Conservation (phyloP, 345 rosid genomes). For the Pugionium dolabratum region DNA sequence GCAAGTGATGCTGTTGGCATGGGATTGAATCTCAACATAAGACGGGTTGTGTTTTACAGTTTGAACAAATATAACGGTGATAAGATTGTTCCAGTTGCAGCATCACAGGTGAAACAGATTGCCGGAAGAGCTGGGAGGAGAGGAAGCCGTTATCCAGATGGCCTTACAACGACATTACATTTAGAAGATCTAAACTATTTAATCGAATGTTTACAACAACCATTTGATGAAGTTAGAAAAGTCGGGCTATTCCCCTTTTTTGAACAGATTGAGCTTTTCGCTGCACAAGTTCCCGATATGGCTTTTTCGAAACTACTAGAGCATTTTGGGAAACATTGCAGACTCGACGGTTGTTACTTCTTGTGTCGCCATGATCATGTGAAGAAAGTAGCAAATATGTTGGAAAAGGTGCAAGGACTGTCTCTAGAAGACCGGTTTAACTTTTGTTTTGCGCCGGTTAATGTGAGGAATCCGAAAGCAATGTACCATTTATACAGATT, state of each 20-base stretch:
- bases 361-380: conserved; percentile 78
- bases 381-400: conserved; percentile 92
- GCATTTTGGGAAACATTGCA: conserved; percentile 75
- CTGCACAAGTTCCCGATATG: conserved; percentile 60
- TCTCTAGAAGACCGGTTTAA: conserved; percentile 89
- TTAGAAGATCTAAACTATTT: conserved; percentile 72
- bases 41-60: conserved; percentile 78
- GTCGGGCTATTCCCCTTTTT: conserved; percentile 89
- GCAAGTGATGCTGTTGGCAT: conserved; percentile 98
- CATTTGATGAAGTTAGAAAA: conserved; percentile 78
- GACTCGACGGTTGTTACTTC: conserved; percentile 83
- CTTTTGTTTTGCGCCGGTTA: conserved; percentile 95
- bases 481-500: conserved; percentile 81
- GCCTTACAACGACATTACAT: conserved; percentile 78
- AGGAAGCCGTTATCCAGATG: conserved; percentile 87
- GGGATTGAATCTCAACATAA: conserved; percentile 93
- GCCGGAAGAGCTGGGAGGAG: conserved; percentile 98
- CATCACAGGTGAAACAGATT: conserved; percentile 92
- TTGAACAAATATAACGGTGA: conserved; percentile 85
- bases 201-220: conserved; percentile 80
- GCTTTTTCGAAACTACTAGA: conserved; percentile 67
- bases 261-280: conserved; percentile 91
- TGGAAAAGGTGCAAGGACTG: conserved; percentile 75
- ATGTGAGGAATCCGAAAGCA: conserved; percentile 84
- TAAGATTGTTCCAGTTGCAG: conserved; percentile 74